Evolutionary conservation across 768 basidiomycete species (phyloP), one percentile per base, ranked within the genome.

Genomic region (Crassisporium funariophilum): DNA sequence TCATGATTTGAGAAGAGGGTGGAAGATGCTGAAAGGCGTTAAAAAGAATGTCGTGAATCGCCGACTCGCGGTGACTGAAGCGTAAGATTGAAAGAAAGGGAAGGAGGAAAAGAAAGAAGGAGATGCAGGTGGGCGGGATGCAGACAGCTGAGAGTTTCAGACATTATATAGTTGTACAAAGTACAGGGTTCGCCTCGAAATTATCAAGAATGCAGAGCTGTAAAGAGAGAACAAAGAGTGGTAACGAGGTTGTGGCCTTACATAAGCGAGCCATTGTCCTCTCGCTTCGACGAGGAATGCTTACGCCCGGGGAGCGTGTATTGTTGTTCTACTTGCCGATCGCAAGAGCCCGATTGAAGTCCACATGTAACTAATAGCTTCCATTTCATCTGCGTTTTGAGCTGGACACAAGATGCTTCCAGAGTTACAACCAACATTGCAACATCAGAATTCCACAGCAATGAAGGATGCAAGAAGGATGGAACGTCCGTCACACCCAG

Each of bases 1-100:
- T 82, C 89, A 90, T 91, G 56, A 41, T 35, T 31, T 31, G n/a
- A 5, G n/a, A 5, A 29, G 29, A 10, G 29, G 10, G 5, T 31
- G 5, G n/a, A 3, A 31, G 2, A 31, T 46, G 16, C 51, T 57
- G 44, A 48, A 39, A 50, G 56, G 39, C 47, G 47, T 42, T 17
- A 46, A 50, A 35, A 46, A 49, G 40, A 38, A 54, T 35, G 38
- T 48, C 37, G 42, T 47, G 42, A 46, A 43, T 35, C 27, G 56
- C 60, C 57, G 60, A 54, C 62, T 61, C 41, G 59, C 60, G 56
- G 58, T 55, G 27, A 29, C 41, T 38, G 39, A 39, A 42, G 41
- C 41, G 23, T 35, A 40, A 20, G 23, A 39, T 40, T 43, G 31
- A 44, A 36, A 40, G 41, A 35, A 37, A 41, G 36, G n/a, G 24